Evolutionary conservation across 192 early-diverging fungal genomes (phyloP).

Genomic region (Coemansia sp.): DNA sequence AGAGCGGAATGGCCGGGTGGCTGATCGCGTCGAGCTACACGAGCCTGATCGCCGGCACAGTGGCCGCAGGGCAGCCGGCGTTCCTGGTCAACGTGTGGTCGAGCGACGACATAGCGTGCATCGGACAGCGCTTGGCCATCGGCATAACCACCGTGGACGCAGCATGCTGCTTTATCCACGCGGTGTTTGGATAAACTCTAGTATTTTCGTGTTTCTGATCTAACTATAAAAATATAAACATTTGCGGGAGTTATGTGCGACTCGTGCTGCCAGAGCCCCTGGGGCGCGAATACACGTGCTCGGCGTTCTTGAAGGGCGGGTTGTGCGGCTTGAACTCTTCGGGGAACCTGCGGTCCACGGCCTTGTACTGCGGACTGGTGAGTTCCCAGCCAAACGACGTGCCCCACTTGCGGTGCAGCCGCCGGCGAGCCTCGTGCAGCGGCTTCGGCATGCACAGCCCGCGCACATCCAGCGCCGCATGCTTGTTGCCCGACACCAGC

Average conservation of each 20-base stretch:
- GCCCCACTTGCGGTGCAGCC: slow-evolving; percentile 61
- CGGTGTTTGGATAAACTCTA: slow-evolving; percentile 10
- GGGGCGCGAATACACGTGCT: slow-evolving; percentile 21
- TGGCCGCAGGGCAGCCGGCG: slow-evolving; percentile 23
- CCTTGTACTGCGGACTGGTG: slow-evolving; percentile 38
- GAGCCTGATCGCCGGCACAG: slow-evolving; percentile 23
- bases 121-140: slow-evolving; percentile 24
- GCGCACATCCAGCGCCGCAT: slow-evolving; percentile 50
- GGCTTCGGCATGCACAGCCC: slow-evolving; percentile 52
- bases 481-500: slow-evolving; percentile 53
- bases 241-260: background rate
- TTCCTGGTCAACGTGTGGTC: slow-evolving; percentile 10
- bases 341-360: slow-evolving; percentile 45
- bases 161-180: slow-evolving; percentile 23
- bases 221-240: background rate
- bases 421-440: slow-evolving; percentile 26
- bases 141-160: slow-evolving; percentile 19
- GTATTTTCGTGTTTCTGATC: slow-evolving; percentile 1
- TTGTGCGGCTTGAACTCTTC: slow-evolving; percentile 37
- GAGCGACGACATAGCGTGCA: slow-evolving; percentile 9
- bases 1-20: slow-evolving; percentile 37
- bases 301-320: slow-evolving; percentile 41
- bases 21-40: slow-evolving; percentile 37
- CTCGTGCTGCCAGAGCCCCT: background rate
- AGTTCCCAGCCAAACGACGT: slow-evolving; percentile 54